A percentile compares a stretch with the other conserved stretches of the same genome.
phyloP scores from a whole-genome alignment of 2,329 filamentous ascomycete species.

The Metarhizium anisopliae region DNA sequence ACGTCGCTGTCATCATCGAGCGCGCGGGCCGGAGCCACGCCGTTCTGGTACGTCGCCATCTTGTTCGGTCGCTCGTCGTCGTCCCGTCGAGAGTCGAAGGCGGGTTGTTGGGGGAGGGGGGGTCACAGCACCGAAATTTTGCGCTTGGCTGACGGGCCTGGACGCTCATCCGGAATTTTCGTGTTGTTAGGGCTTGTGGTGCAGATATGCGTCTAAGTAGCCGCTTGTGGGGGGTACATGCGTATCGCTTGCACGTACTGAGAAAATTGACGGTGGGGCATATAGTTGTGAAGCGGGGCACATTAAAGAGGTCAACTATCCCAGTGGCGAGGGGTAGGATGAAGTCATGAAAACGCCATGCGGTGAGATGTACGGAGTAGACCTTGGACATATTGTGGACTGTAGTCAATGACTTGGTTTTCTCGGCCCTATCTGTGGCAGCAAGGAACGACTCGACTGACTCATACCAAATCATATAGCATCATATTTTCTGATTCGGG shows the following conservation, averaged over 20 bases:
- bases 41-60: conserved; percentile 57
- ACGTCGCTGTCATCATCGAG: conserved; percentile 81
- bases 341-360: background rate
- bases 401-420: background rate
- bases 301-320: background rate
- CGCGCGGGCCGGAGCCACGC: conserved; percentile 48
- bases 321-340: background rate
- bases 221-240: conserved; percentile 14
- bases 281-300: conserved; percentile 18
- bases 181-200: conserved; percentile 31
- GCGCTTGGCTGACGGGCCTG: conserved; percentile 18
- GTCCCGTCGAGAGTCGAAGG: conserved; percentile 14
- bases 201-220: conserved; percentile 18
- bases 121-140: conserved; percentile 28
- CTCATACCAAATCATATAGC: conserved; percentile 3
- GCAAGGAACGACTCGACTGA: background rate
- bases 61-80: conserved; percentile 20
- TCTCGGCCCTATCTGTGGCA: background rate
- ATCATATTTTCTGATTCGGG: background rate
- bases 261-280: conserved; percentile 5
- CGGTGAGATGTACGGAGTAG: background rate
- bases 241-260: conserved; percentile 19
- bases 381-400: too few relatives aligned
- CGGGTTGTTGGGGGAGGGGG: conserved; percentile 7
- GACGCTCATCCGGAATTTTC: conserved; percentile 23